Evolutionary conservation across 2,329 filamentous ascomycete genomes (phyloP).

Genomic region (Alternaria viburni): DNA sequence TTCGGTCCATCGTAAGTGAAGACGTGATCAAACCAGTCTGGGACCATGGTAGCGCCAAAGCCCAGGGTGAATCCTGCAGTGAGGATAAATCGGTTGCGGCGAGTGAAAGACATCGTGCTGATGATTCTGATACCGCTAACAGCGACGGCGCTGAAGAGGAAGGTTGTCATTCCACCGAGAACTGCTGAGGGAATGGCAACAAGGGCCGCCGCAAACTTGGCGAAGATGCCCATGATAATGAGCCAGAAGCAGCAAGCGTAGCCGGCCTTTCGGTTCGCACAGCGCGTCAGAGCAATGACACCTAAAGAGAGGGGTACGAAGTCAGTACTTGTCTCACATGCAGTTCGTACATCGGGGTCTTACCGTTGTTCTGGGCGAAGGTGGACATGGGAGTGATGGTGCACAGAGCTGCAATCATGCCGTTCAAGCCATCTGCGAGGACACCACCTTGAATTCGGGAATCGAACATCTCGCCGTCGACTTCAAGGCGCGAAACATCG

Average conservation of each 20-base stretch:
- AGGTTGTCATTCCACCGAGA: conserved; percentile 67
- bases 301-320: too few relatives aligned
- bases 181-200: conserved; percentile 71
- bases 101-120: conserved; percentile 72
- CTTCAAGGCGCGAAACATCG: conserved; percentile 77
- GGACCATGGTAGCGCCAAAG: conserved; percentile 61
- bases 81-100: conserved; percentile 81
- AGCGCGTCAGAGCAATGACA: conserved; percentile 75
- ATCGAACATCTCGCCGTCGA: conserved; percentile 74
- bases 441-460: conserved; percentile 80
- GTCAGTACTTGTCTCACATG: too few relatives aligned
- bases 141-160: conserved; percentile 78
- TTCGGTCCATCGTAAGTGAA: conserved; percentile 76
- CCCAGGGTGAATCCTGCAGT: conserved; percentile 77
- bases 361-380: too few relatives aligned
- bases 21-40: conserved; percentile 69
- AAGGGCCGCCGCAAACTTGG: conserved; percentile 81
- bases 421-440: conserved; percentile 77
- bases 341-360: too few relatives aligned
- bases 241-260: conserved; percentile 80
- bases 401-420: conserved; percentile 75
- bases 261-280: conserved; percentile 80
- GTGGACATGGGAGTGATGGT: conserved; percentile 75
- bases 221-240: conserved; percentile 79
- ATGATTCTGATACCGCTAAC: conserved; percentile 81